These are phyloP conservation scores for Umbellularia californica DNA, from an alignment of 164 flowering plant genomes.

Conservation along the genomic window DNA sequence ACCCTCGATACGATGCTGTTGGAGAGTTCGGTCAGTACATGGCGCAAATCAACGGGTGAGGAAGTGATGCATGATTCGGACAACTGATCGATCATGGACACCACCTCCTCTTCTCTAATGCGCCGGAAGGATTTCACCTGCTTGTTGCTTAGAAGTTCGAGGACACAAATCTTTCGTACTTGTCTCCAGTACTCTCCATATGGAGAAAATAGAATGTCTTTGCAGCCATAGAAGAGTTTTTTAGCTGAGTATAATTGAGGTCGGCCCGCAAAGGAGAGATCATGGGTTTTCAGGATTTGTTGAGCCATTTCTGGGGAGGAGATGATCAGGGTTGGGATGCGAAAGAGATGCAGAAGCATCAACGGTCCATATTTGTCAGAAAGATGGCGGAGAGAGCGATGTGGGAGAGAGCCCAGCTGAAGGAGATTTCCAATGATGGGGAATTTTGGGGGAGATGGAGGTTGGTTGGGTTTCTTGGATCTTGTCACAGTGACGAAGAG, in stretches of 20 bases:
- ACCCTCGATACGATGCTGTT: constrained; percentile 9
- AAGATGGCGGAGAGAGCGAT: background rate
- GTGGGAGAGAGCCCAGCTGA: background rate
- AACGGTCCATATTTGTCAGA: background rate
- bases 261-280: constrained; percentile 4
- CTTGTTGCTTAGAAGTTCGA: constrained; percentile 16
- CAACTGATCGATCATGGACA: constrained; percentile 11
- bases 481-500: too few relatives aligned
- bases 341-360: background rate
- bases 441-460: background rate
- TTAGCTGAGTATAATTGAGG: background rate
- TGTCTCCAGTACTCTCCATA: constrained; percentile 13
- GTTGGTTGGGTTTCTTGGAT: background rate
- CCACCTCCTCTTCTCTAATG: constrained; percentile 17
- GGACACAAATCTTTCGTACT: constrained; percentile 5
- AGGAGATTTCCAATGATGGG: background rate
- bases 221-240: background rate
- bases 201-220: background rate
- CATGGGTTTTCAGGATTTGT: constrained; percentile 1
- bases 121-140: constrained; percentile 11
- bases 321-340: background rate
- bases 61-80: background rate
- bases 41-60: constrained; percentile 3
- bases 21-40: background rate
- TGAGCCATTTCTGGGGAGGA: background rate